Base-by-base conservation (phyloP, 148 eudicot genomes). In the Salicornia ramosissima region DNA sequence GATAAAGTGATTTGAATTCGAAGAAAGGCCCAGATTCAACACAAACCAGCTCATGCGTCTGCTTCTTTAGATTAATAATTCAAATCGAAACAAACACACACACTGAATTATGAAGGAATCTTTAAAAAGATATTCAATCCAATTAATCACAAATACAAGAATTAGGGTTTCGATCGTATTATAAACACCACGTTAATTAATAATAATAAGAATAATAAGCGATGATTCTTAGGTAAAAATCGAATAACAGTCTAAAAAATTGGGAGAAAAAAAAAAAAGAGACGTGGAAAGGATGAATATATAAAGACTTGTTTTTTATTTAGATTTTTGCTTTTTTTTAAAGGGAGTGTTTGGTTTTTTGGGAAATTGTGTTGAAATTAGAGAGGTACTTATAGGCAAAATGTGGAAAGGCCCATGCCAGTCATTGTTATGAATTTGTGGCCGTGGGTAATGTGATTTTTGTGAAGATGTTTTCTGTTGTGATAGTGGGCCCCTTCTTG, bases 31-130 rank as follows among this genome's bases (percentile, higher is more conserved):
- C 83, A 85, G 87, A 71, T 87, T 84, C 63, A 73, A 79, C 65
- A 77, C 79, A 74, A 75, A 83, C 72, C 90, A 83, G 88, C 85
- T 91, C 95, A 91, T 91, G 83, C 97, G 97, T 86, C 73, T 88
- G 75, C 69, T 69, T 50, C 16, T 6, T 40, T 31, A 4, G 1
- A 13, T 26, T 15, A 57, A 59, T 51, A 56, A 47, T n/a, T 14
- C 29, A 39, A 67, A 36, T 43, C 0, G 1, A 36, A 57, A 6
- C 57, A 34, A 8, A 39, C 43, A 70, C 36, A 56, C 13, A n/a
- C 39, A 5, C 12, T 15, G 49, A 60, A 42, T 25, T 22, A 40
- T 31, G 69, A n/a, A 25, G 45, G 45, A 14, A 42, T 42, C 13
- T 46, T 13, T 46, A 18, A 3, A 21, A 18, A 47, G 14, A 11